Evolutionary conservation across 176 grass and related monocot genomes (phyloP), one percentile per base, ranked within the genome.

Genomic region (Eragrostis nindensis): DNA sequence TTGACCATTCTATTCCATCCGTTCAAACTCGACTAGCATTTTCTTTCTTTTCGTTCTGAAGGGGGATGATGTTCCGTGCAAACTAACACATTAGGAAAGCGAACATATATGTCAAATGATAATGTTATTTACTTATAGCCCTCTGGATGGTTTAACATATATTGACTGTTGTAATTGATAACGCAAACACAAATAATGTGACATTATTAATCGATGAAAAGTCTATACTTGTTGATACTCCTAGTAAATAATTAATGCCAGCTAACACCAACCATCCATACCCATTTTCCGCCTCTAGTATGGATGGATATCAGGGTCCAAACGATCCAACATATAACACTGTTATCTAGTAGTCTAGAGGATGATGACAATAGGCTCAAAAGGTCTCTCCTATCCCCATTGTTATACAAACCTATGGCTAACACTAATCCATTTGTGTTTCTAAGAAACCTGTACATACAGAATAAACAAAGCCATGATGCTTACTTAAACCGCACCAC

Each of bases 401-500:
- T 43, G 3, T 61, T 27, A 27, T 42, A 2, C 21, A 29, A 77
- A 26, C 42, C 26, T 47, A 27, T 27, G 55, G 8, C 9, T 16
- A 29, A 40, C 76, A 41, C 30, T 61, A 42, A 54, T 38, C 60
- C 38, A 45, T 6, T 61, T 27, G 24, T 4, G 13, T 61, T 61
- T 61, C 11, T 27, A 61, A 61, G 24, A 60, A 9, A 19, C 24
- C 24, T 13, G 5, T 60, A 60, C 27, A 11, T 24, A 57, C n/a
- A 27, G 24, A 14, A 27, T 27, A 54, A 41, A 63, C 18, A 42
- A 53, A 55, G 26, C 4, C 69, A 78, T 67, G 32, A 83, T 60
- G 80, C 74, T 67, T 60, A 50, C 86, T 79, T 83, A 73, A 73
- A 82, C 80, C 74, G 21, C 80, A 79, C 68, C 74, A 8, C 81